These are phyloP conservation scores for Trichophyton schoenleinii DNA, from an alignment of 2,329 filamentous ascomycete species.

Conservation along the genomic window DNA sequence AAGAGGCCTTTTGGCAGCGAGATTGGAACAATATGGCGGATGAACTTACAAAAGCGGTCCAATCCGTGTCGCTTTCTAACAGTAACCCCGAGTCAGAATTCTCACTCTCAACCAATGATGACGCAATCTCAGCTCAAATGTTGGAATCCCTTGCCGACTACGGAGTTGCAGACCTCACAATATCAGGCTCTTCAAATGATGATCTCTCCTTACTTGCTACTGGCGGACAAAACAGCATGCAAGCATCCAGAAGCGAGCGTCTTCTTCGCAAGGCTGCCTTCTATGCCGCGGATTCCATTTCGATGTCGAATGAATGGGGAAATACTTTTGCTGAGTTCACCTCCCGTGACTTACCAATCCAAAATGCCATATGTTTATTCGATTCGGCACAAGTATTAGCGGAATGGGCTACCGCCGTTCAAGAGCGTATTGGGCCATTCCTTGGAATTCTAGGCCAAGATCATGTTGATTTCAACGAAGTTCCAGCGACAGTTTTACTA, in stretches of 20 bases:
- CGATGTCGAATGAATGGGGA: conserved; percentile 75
- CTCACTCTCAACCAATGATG: conserved; percentile 20
- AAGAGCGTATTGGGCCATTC: conserved; percentile 85
- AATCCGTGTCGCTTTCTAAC: conserved; percentile 61
- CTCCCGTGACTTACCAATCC: conserved; percentile 73
- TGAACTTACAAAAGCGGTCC: conserved; percentile 65
- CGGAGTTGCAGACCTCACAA: conserved; percentile 25
- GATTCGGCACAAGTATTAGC: conserved; percentile 89
- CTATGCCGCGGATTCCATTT: conserved; percentile 82
- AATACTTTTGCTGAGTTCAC: conserved; percentile 75
- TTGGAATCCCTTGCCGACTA: conserved; percentile 27
- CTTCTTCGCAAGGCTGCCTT: conserved; percentile 89
- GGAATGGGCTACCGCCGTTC: conserved; percentile 86
- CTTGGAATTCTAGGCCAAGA: conserved; percentile 77
- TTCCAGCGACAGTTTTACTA: conserved; percentile 77
- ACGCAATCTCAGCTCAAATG: conserved; percentile 16
- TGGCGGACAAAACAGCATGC: conserved; percentile 22
- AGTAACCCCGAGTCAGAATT: conserved; percentile 20
- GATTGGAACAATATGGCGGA: conserved; percentile 88
- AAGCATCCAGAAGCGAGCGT: conserved; percentile 61
- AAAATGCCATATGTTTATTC: conserved; percentile 82
- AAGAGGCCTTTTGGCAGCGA: conserved; percentile 86
- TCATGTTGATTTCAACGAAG: conserved; percentile 62
- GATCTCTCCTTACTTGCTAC: conserved; percentile 22
- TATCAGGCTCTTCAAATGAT: conserved; percentile 26